Percentiles rank a stretch among this genome's conserved stretches.
These are phyloP conservation scores for Cladorrhinum samala DNA, from an alignment of 495 filamentous ascomycete species.

Conservation along the genomic window DNA sequence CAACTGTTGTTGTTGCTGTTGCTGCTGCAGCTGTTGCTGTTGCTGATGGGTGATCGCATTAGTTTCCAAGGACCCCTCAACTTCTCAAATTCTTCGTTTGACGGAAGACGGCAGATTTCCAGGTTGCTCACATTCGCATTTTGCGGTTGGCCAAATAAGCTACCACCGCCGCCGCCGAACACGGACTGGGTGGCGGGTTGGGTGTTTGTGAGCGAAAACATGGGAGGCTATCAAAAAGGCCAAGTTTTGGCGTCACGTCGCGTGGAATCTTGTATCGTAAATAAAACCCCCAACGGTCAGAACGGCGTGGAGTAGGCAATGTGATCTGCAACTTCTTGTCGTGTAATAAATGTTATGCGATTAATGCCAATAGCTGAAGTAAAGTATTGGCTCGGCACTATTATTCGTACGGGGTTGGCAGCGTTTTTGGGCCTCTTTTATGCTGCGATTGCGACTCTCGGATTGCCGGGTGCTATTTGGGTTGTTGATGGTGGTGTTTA, in stretches of 20 bases:
- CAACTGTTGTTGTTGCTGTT: slow-evolving; percentile 23
- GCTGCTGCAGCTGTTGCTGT: slow-evolving; percentile 28
- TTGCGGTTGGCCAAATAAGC: slow-evolving; percentile 22
- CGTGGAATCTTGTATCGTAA: background rate
- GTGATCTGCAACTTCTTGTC: no score
- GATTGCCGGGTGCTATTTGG: no score
- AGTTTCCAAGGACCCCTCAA: background rate
- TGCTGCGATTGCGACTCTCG: no score
- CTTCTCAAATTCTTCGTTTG: background rate
- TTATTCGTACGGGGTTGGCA: background rate
- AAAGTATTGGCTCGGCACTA: background rate
- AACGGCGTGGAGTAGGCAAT: no score
- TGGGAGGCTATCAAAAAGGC: slow-evolving; percentile 1
- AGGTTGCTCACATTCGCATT: slow-evolving; percentile 10
- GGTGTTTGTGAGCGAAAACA: slow-evolving; percentile 12
- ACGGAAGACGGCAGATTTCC: slow-evolving; percentile 5
- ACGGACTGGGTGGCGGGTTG: slow-evolving; percentile 20
- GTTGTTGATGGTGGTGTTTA: background rate
- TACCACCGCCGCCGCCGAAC: slow-evolving; percentile 18
- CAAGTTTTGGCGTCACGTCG: background rate
- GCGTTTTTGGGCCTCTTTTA: no score
- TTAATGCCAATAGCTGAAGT: no score
- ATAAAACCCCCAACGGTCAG: no score
- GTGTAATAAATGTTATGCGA: no score
- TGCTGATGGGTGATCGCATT: slow-evolving; percentile 20